phyloP scores from a whole-genome alignment of 305 asterid genomes.

The Fraxinus ornus region DNA sequence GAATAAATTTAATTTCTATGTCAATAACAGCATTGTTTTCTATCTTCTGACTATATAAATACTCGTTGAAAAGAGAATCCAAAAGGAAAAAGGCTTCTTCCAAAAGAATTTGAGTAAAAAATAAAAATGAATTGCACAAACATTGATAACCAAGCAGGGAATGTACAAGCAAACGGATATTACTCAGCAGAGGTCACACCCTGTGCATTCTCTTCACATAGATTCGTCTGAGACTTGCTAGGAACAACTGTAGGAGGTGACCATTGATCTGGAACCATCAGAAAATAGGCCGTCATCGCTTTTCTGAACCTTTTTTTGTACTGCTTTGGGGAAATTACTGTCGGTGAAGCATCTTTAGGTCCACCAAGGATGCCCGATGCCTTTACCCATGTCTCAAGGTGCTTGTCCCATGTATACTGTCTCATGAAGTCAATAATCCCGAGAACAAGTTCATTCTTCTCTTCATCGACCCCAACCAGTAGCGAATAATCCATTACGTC shows the following conservation, averaged over 20 bases:
- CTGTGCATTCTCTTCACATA: conserved; percentile 13
- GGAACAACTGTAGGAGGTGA: conserved; percentile 35
- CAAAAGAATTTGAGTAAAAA: not conserved
- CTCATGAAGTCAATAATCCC: conserved; percentile 87
- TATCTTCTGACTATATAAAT: not conserved
- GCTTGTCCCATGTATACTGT: conserved; percentile 84
- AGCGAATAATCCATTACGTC: conserved; percentile 80
- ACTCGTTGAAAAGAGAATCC: conserved; percentile 21
- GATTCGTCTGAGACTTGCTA: conserved; percentile 30
- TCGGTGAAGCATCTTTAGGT: conserved; percentile 61
- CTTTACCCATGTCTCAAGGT: conserved; percentile 72
- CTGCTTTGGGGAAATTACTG: conserved; percentile 71
- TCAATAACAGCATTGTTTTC: not conserved
- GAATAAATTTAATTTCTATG: not conserved
- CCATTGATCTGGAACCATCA: conserved; percentile 79
- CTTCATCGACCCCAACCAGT: conserved; percentile 69
- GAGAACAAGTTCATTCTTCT: conserved; percentile 65
- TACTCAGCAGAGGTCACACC: conserved; percentile 27
- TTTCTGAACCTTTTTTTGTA: conserved; percentile 78
- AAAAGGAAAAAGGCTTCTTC: conserved; percentile 13
- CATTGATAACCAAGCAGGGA: not conserved
- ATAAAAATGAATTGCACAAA: not conserved
- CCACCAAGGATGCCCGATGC: conserved; percentile 80
- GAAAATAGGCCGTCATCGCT: conserved; percentile 67
- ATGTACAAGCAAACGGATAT: not conserved